phyloP scores from a whole-genome alignment of 352 stramenopile species.

The Phytophthora melonis region DNA sequence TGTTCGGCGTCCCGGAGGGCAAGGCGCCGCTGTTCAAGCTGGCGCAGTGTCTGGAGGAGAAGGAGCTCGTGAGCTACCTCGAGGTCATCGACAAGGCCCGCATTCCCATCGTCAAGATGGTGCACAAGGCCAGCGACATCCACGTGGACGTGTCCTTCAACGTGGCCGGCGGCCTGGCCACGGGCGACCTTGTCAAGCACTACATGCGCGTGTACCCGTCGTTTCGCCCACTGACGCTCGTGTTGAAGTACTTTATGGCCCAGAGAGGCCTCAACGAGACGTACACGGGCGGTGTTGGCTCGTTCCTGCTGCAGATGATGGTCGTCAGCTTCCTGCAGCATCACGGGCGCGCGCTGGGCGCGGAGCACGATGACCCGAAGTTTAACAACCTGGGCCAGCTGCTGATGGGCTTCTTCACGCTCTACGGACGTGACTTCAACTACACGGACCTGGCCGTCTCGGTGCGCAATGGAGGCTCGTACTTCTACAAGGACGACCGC shows the following conservation, averaged over 20 bases:
- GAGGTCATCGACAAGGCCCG: constrained; percentile 96
- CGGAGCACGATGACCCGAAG: constrained; percentile 67
- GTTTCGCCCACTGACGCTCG: constrained; percentile 93
- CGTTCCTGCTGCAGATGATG: constrained; percentile 95
- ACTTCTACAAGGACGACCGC: constrained; percentile 92
- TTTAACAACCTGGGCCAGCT: constrained; percentile 93
- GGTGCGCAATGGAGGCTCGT: constrained; percentile 92
- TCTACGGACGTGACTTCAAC: constrained; percentile 96
- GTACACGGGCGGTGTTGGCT: constrained; percentile 94
- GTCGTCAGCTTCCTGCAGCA: constrained; percentile 96
- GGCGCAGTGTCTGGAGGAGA: constrained; percentile 59
- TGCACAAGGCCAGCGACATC: constrained; percentile 88
- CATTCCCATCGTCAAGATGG: constrained; percentile 97
- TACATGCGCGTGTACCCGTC: constrained; percentile 93
- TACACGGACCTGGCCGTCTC: constrained; percentile 93
- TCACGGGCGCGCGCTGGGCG: constrained; percentile 62
- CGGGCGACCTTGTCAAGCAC: constrained; percentile 89
- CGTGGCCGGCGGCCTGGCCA: constrained; percentile 80
- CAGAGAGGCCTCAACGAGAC: constrained; percentile 95
- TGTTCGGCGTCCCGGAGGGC: constrained; percentile 76
- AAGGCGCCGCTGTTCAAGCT: constrained; percentile 68
- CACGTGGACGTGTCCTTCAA: constrained; percentile 96
- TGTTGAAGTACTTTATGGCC: constrained; percentile 97
- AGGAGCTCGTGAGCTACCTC: constrained; percentile 90
- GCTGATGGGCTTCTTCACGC: constrained; percentile 95